Evolutionary conservation across 2,329 filamentous ascomycete species (phyloP), one percentile per base, ranked within the genome.

Genomic region (Epichloe glyceriae): DNA sequence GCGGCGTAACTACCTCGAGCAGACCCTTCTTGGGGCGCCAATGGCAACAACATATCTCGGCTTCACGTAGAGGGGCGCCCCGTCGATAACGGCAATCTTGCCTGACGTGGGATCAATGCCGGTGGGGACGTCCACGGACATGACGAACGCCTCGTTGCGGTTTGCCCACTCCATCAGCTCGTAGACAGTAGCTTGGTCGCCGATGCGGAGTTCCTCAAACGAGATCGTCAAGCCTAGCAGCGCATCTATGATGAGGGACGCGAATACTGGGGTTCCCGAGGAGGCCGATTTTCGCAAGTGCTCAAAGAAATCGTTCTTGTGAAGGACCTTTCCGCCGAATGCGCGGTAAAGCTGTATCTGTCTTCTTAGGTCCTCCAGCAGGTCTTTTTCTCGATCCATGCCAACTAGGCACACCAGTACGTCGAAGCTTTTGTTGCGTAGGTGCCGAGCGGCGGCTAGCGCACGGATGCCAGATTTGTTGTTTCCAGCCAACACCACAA

Each of bases 121-220:
- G 0, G 87, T 91, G 0, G 93, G 93, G 5, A 94, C 81, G 63
- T 95, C 91, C n/a, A 98, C 80, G 0, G 89, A 86, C 19, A 98
- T 71, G 3, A 93, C 84, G 52, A 84, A 82, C 0, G 88, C 83
- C 56, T 89, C 86, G 62, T 84, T 87, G 56, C 89, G 84, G 63
- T 96, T 97, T 3, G 88, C 85, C 89, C 90, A 97, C 55, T 89
- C 85, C 61, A 96, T 93, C 61, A 96, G 79, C 62, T 94, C 86
- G 61, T 94, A 90, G 0, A 88, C 87, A 0, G 85, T 85, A 3
- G 84, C 82, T 63, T 94, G 88, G 57, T 95, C 86, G 15, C 85
- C 84, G 2, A 83, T 85, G 37, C 88, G 80, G 30, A 97, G 74
- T 58, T 94, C 88, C 57, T 96, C 89, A 61, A 96, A 96, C 2